Conservation (phyloP, 352 stramenopile genomes). For the Phytophthora sp. region DNA sequence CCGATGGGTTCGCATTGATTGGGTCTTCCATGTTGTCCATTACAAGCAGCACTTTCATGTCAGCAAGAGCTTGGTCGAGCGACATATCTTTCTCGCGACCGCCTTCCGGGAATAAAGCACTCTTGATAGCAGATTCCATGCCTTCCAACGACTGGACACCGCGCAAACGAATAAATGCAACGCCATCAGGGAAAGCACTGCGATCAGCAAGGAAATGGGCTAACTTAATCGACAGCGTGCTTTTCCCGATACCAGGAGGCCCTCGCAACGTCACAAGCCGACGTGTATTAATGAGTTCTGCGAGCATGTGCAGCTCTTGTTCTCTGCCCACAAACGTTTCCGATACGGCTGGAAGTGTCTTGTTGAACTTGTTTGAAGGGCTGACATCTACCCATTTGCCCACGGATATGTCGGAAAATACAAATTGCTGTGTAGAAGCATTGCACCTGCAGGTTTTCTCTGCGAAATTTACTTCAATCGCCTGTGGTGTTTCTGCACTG, state of each 20-base stretch:
- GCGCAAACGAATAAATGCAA: constrained; percentile 75
- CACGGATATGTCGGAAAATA: constrained; percentile 75
- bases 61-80: constrained; percentile 57
- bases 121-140: constrained; percentile 79
- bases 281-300: constrained; percentile 57
- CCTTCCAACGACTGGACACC: constrained; percentile 75
- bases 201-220: constrained; percentile 79
- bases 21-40: constrained; percentile 88
- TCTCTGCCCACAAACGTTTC: constrained; percentile 80
- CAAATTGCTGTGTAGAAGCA: constrained; percentile 54
- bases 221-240: constrained; percentile 71
- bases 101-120: constrained; percentile 62
- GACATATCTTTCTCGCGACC: constrained; percentile 69
- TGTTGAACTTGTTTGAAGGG: constrained; percentile 67
- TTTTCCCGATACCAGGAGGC: constrained; percentile 80
- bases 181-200: constrained; percentile 73
- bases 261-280: constrained; percentile 78
- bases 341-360: constrained; percentile 69
- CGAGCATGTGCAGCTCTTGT: constrained; percentile 75
- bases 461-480: constrained; percentile 61
- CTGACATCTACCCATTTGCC: constrained; percentile 82
- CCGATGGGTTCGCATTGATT: constrained; percentile 65
- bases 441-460: constrained; percentile 61
- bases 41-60: constrained; percentile 69
- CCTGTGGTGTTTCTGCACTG: constrained; percentile 26